phyloP scores from a whole-genome alignment of 1,139 yeast genomes.

The Groenewaldozyma auringiensis region DNA sequence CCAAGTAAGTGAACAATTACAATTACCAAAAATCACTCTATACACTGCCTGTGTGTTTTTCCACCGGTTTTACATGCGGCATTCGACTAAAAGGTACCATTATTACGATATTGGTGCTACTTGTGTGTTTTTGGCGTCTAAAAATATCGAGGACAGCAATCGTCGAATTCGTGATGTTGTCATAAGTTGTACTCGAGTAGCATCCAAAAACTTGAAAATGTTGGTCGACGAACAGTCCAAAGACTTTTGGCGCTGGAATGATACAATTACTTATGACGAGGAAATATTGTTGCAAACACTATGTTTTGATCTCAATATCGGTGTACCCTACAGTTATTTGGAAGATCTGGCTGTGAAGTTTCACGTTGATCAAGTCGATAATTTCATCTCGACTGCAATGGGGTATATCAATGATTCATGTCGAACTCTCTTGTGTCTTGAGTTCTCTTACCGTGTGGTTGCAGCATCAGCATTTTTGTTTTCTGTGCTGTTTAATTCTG shows the following conservation, averaged over 20 bases:
- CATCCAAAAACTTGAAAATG: slow-evolving; percentile 36
- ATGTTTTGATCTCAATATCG: slow-evolving; percentile 42
- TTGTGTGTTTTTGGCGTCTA: slow-evolving; percentile 43
- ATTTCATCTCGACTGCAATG: slow-evolving; percentile 31
- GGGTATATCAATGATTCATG: slow-evolving; percentile 36
- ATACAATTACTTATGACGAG: slow-evolving; percentile 38
- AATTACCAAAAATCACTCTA: slow-evolving; percentile 41
- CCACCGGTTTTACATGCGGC: slow-evolving; percentile 45
- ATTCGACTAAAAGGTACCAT: slow-evolving; percentile 36
- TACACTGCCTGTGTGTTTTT: slow-evolving; percentile 42
- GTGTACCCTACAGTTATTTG: slow-evolving; percentile 36
- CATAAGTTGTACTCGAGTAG: slow-evolving; percentile 39
- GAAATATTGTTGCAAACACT: slow-evolving; percentile 40
- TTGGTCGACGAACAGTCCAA: slow-evolving; percentile 41
- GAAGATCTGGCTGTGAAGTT: slow-evolving; percentile 22
- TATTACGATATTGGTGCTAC: slow-evolving; percentile 42
- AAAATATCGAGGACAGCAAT: slow-evolving; percentile 42
- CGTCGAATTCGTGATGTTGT: slow-evolving; percentile 42
- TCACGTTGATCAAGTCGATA: slow-evolving; percentile 19
- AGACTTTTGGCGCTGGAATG: slow-evolving; percentile 47
- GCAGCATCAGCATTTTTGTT: slow-evolving; percentile 33
- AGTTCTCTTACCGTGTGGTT: slow-evolving; percentile 26
- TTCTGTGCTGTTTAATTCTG: not conserved
- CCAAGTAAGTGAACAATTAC: slow-evolving; percentile 37
- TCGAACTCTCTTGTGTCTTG: slow-evolving; percentile 30